Evolutionary conservation across 1,284 basidiomycete genomes (phyloP).

Genomic region (Ceratobasidium theobromae): DNA sequence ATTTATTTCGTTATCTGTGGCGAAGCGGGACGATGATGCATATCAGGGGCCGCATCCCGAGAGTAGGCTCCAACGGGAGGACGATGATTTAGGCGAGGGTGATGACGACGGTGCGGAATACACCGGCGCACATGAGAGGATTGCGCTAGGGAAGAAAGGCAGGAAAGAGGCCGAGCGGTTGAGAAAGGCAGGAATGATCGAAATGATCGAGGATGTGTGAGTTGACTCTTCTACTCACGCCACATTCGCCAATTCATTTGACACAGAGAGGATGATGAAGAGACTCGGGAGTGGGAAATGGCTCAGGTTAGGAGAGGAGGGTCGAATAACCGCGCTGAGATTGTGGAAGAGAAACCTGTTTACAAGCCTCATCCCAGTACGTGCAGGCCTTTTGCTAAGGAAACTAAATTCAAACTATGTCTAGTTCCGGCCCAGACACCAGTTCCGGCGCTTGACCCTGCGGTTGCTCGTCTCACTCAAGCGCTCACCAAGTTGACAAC

Average conservation of each 20-base stretch:
- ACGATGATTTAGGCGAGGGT: conserved; percentile 89
- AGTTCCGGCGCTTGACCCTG: conserved; percentile 59
- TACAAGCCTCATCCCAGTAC: conserved; percentile 79
- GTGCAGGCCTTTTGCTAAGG: conserved; percentile 38
- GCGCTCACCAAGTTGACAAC: conserved; percentile 67
- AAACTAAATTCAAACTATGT: conserved; percentile 35
- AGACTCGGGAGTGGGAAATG: conserved; percentile 86
- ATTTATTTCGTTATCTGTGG: conserved; percentile 80
- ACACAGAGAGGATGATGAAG: conserved; percentile 81
- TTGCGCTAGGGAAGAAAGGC: conserved; percentile 84
- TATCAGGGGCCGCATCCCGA: conserved; percentile 80
- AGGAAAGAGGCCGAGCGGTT: conserved; percentile 73
- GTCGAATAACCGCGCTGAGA: conserved; percentile 17
- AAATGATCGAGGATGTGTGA: conserved; percentile 84
- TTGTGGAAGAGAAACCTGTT: conserved; percentile 49
- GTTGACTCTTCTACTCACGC: conserved; percentile 41
- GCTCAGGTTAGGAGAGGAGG: conserved; percentile 80
- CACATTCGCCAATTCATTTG: conserved; percentile 42
- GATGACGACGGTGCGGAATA: conserved; percentile 92
- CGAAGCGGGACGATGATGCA: conserved; percentile 51
- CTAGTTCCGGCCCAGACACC: conserved; percentile 62
- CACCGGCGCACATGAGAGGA: conserved; percentile 82
- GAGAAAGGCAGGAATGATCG: conserved; percentile 73
- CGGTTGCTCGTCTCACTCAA: conserved; percentile 59
- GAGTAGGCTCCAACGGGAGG: conserved; percentile 84